Evolutionary conservation across 208 protist species (phyloP), one percentile per base, ranked within the genome.

Genomic region (Trypanosoma mega): DNA sequence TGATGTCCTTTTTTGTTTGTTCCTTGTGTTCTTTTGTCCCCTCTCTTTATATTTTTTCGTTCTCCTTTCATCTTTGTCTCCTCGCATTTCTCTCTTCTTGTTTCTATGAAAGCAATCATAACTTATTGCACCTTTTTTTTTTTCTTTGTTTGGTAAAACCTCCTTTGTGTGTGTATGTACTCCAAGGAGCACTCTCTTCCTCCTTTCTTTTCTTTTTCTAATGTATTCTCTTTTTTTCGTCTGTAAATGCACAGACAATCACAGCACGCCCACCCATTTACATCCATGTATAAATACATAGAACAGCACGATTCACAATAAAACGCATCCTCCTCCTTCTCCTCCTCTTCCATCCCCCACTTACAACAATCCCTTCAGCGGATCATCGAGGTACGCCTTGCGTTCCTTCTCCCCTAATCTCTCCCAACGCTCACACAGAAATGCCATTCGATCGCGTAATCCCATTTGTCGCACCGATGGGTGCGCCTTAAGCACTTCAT

Each of bases 381-480:
- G 89, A 64, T 90, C 63, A 50, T 89, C 87, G 18, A 93, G 49
- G 63, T 92, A 95, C 29, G 74, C 69, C 18, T 87, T 33, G 14
- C 74, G 76, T 69, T 93, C 71, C 37, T 71, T 75, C 41, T 74
- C 45, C 23, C 72, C 84, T 16, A 95, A 76, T 44, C 78, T 73
- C 18, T 78, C 64, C 89, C 89, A 95, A 4, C 83, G 68, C 20
- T 70, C 76, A 36, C 76, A 78, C 20, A 92, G 55, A 55, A 95
- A 93, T 54, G 87, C 76, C 83, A 95, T 92, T n/a, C 89, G 80
- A 67, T 95, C 89, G 4, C 82, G 77, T 29, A 95, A 49, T 11
- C 83, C 83, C 82, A 93, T 92, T 37, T 74, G 63, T 3, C 85
- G 82, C 55, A 95, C 79, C 1, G 85, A 93, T 3, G 89, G 89